phyloP scores from a whole-genome alignment of 23 red algal genomes.

The Rhodosorus marinus region DNA sequence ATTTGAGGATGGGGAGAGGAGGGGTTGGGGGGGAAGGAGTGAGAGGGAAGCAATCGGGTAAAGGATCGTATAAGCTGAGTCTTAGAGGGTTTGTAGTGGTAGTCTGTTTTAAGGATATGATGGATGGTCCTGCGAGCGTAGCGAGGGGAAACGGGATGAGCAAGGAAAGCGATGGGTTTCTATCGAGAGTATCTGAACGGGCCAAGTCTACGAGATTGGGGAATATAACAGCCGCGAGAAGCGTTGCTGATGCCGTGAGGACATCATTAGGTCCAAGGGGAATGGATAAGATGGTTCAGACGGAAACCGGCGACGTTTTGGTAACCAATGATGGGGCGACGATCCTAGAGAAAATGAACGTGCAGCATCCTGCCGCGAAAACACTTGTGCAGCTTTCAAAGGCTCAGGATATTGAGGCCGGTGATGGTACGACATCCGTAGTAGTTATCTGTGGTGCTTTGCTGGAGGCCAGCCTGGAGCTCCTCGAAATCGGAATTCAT shows the following conservation, averaged over 20 bases:
- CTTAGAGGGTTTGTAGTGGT: too few species aligned
- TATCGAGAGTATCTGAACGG: constrained; percentile 21
- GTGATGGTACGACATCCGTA: constrained; percentile 92
- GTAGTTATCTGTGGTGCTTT: constrained; percentile 81
- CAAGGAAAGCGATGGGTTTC: too few species aligned
- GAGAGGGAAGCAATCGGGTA: too few species aligned
- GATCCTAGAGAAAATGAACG: constrained; percentile 70
- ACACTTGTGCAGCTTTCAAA: constrained; percentile 88
- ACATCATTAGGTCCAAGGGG: constrained; percentile 86
- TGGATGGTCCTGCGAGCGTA: too few species aligned
- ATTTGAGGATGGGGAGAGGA: too few species aligned
- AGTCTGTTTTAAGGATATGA: too few species aligned
- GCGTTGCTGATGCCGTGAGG: constrained; percentile 78
- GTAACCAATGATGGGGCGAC: constrained; percentile 99
- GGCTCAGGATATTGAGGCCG: constrained; percentile 89
- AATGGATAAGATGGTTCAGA: constrained; percentile 95
- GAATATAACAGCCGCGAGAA: constrained; percentile 91
- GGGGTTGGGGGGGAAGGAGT: too few species aligned
- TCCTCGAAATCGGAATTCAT: constrained; percentile 74
- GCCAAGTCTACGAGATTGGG: constrained; percentile 65
- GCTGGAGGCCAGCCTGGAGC: constrained; percentile 38
- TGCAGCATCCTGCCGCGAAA: constrained; percentile 95
- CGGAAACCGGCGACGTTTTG: constrained; percentile 45
- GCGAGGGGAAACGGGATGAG: too few species aligned
- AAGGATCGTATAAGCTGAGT: too few species aligned